Evolutionary conservation across 371 early-diverging fungal genomes (phyloP), one percentile per base, ranked within the genome.

Genomic region (Paraphysoderma sedebokerense): DNA sequence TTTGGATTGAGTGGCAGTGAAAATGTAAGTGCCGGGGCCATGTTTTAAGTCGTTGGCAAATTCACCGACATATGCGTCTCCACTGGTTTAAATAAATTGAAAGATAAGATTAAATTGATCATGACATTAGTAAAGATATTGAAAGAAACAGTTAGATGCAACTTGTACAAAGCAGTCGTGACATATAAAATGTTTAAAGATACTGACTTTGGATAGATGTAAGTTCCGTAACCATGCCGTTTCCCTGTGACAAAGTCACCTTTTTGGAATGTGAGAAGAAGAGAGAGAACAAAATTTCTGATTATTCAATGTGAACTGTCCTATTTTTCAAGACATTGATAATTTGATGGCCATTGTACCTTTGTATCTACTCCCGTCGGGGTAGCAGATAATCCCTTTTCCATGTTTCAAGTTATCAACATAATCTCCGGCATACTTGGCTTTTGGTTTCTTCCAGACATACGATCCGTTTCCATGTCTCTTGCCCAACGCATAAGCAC

Each of bases 291-390:
- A 38, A 15, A 50, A 41, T 15, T 15, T 2, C n/a, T 9, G 6
- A 4, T 11, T 17, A 6, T 8, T n/a, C n/a, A n/a, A n/a, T n/a
- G n/a, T n/a, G n/a, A n/a, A n/a, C n/a, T n/a, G n/a, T n/a, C n/a
- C n/a, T n/a, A n/a, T n/a, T n/a, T n/a, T n/a, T n/a, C 11, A 0
- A 27, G 13, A 19, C n/a, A 24, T 23, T 24, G 27, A 13, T 33
- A 37, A 20, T 5, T 23, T 45, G 15, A 20, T 12, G 1, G 2
- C 37, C 17, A 36, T 36, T 39, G 13, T 30, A 70, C 70, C 71
- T 55, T 51, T 56, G 53, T 68, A 71, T 41, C 57, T 54, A n/a
- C 58, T 56, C 17, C 68, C 70, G 41, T 72, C 72, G 0, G 68
- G 70, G 47, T 68, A 72, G 20, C 64, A 51, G 28, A 72, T 58